phyloP scores from a whole-genome alignment of 441 rosid species.

The Adansonia madagascariensis region DNA sequence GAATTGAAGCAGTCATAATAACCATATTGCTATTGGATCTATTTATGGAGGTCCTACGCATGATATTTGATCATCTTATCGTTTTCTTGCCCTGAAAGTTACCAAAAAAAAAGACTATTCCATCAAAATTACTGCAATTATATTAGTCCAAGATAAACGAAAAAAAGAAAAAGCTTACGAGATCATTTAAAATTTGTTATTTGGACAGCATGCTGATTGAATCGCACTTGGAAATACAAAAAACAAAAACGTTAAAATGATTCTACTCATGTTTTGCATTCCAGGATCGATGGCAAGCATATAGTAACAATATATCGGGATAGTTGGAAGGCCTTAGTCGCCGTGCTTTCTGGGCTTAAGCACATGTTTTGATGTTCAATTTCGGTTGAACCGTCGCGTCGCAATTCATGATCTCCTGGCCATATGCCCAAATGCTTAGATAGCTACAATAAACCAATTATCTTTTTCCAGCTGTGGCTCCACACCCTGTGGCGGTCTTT shows the following conservation, averaged over 20 bases:
- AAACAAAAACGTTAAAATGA: neutral
- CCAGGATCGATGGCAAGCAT: neutral
- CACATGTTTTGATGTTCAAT: conserved; percentile 15
- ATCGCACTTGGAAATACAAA: neutral
- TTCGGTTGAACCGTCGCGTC: neutral
- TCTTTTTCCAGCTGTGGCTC: conserved; percentile 16
- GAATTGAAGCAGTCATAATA: conserved; percentile 24
- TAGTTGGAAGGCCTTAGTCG: neutral
- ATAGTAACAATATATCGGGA: neutral
- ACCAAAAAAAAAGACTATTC: neutral
- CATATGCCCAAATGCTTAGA: neutral
- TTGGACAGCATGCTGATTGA: neutral
- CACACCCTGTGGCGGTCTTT: neutral
- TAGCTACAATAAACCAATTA: neutral
- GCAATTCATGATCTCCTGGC: neutral
- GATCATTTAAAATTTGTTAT: neutral
- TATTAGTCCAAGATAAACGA: neutral
- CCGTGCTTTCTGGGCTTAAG: conserved; percentile 8
- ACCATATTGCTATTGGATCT: conserved; percentile 4
- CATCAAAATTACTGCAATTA: neutral
- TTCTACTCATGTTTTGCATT: neutral
- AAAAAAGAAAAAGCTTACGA: neutral
- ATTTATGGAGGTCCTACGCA: neutral
- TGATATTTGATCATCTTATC: neutral
- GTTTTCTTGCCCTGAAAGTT: conserved; percentile 19